phyloP scores from a whole-genome alignment of 2,329 filamentous ascomycete genomes.

The Aspergillus unguis region DNA sequence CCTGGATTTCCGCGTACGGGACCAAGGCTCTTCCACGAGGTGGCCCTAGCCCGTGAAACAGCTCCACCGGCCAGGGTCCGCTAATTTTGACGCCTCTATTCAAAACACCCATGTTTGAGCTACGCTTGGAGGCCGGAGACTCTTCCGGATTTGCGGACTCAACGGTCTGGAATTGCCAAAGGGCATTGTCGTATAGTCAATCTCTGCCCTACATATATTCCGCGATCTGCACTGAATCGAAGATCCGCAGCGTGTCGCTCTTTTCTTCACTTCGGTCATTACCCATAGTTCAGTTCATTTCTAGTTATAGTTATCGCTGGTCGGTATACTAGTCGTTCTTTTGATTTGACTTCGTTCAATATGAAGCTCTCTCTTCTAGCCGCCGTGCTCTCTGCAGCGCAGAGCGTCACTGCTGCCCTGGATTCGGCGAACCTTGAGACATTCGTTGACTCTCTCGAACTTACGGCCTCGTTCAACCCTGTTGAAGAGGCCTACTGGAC shows the following conservation, averaged over 20 bases:
- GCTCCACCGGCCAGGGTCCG: neutral
- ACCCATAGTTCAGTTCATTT: neutral
- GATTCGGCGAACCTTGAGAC: slow-evolving; percentile 33
- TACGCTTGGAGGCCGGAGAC: neutral
- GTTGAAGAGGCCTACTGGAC: slow-evolving; percentile 62
- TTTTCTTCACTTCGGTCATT: neutral
- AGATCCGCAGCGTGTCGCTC: neutral
- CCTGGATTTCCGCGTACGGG: neutral
- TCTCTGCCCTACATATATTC: neutral
- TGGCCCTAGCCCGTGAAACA: slow-evolving; percentile 6
- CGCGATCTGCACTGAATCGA: neutral
- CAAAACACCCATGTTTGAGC: slow-evolving; percentile 4
- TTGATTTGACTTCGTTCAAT: neutral
- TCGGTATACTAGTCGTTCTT: neutral
- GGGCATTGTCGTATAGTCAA: no score
- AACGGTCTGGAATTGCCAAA: no score
- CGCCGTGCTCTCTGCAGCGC: slow-evolving; percentile 27
- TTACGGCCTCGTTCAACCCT: slow-evolving; percentile 55
- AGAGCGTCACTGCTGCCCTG: slow-evolving; percentile 22
- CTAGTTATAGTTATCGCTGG: neutral
- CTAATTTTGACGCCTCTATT: neutral
- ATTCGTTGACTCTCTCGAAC: slow-evolving; percentile 43
- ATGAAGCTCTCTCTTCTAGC: slow-evolving; percentile 23
- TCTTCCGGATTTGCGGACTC: no score
- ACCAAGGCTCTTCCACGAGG: neutral